These are phyloP conservation scores for Nothophoma quercina DNA, from an alignment of 2,329 filamentous ascomycete species.

Conservation along the genomic window DNA sequence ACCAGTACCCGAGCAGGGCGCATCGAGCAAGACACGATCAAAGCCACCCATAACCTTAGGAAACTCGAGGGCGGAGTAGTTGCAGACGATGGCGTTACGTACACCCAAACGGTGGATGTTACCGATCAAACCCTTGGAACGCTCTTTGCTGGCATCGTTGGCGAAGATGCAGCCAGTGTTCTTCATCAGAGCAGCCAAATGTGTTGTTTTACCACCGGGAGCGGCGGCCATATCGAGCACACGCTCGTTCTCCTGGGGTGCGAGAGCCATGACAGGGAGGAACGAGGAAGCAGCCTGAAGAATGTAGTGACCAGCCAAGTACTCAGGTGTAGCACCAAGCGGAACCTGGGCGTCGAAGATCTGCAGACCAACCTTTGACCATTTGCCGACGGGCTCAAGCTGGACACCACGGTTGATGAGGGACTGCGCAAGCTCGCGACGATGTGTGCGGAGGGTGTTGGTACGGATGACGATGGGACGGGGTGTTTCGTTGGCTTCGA, in stretches of 20 bases:
- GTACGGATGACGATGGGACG: conserved; percentile 95
- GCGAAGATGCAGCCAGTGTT: conserved; percentile 96
- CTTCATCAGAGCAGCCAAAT: conserved; percentile 96
- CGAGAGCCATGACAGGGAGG: conserved; percentile 95
- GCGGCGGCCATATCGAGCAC: conserved; percentile 95
- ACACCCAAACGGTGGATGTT: conserved; percentile 92
- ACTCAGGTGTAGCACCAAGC: conserved; percentile 94
- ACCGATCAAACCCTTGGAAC: conserved; percentile 96
- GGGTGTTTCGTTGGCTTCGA: conserved; percentile 96
- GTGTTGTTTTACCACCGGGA: conserved; percentile 94
- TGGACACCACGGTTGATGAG: conserved; percentile 97
- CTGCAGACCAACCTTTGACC: conserved; percentile 97
- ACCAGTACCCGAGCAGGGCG: conserved; percentile 94
- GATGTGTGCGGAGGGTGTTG: conserved; percentile 84
- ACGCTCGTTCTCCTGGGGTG: conserved; percentile 90
- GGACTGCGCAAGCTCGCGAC: conserved; percentile 84
- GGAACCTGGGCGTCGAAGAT: conserved; percentile 90
- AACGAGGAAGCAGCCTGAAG: conserved; percentile 96
- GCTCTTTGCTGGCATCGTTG: conserved; percentile 93
- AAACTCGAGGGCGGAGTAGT: conserved; percentile 93
- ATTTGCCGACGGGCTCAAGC: conserved; percentile 95
- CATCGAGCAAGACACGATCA: conserved; percentile 91
- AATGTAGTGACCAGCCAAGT: conserved; percentile 97
- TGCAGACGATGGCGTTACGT: conserved; percentile 93
- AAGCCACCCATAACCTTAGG: conserved; percentile 95